phyloP scores from a whole-genome alignment of 2,329 filamentous ascomycete species.

The Trichocomaceae sp. region DNA sequence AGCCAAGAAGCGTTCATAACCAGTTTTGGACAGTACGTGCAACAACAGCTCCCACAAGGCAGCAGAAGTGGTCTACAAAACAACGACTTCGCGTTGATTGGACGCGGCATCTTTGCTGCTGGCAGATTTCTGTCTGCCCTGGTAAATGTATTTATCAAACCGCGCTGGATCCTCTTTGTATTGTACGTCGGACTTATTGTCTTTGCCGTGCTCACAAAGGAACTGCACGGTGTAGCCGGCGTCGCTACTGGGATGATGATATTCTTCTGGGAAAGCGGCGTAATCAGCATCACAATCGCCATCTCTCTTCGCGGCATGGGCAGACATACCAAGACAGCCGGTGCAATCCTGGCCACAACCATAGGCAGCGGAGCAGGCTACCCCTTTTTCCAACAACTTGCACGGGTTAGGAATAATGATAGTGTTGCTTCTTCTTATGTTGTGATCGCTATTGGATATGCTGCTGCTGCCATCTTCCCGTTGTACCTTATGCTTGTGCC shows the following conservation, averaged over 20 bases:
- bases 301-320: slow-evolving; percentile 54
- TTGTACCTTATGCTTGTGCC: slow-evolving; percentile 48
- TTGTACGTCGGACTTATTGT: slow-evolving; percentile 49
- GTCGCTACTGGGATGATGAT: slow-evolving; percentile 46
- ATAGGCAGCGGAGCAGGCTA: slow-evolving; percentile 51
- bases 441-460: slow-evolving; percentile 48
- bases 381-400: slow-evolving; percentile 49
- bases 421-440: slow-evolving; percentile 44
- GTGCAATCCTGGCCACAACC: slow-evolving; percentile 48
- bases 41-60: slow-evolving; percentile 30
- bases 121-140: slow-evolving; percentile 53
- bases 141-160: slow-evolving; percentile 49
- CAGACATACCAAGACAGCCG: slow-evolving; percentile 51
- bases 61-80: slow-evolving; percentile 19
- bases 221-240: slow-evolving; percentile 38
- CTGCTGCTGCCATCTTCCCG: slow-evolving; percentile 47
- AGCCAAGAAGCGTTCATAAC: slow-evolving; percentile 53
- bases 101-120: slow-evolving; percentile 52
- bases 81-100: slow-evolving; percentile 47
- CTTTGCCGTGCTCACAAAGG: slow-evolving; percentile 48
- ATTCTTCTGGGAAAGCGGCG: slow-evolving; percentile 55
- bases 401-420: slow-evolving; percentile 30
- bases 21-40: slow-evolving; percentile 42
- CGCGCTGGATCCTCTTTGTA: slow-evolving; percentile 51
- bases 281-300: slow-evolving; percentile 55